Conservation (phyloP, 2,329 filamentous ascomycete species). For the Trichoderma koningii region DNA sequence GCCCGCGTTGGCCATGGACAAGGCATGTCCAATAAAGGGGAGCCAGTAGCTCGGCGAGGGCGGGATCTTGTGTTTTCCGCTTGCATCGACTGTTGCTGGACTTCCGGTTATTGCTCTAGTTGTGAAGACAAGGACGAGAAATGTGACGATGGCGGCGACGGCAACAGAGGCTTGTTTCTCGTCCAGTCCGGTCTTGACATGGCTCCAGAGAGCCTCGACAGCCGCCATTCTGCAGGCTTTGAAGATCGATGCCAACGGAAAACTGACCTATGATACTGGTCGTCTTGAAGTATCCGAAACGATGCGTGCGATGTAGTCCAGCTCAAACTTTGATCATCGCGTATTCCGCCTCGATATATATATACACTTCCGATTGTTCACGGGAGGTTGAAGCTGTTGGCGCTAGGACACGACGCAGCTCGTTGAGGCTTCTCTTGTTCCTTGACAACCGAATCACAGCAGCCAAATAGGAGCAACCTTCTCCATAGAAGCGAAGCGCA, state of each 20-base stretch:
- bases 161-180: slow-evolving; percentile 33
- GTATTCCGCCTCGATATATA: slow-evolving; percentile 14
- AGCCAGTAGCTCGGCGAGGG: slow-evolving; percentile 38
- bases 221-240: background rate
- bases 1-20: slow-evolving; percentile 37
- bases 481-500: slow-evolving; percentile 1
- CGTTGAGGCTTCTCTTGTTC: background rate
- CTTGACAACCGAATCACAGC: background rate
- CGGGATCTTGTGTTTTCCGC: slow-evolving; percentile 22
- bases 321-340: too few relatives aligned
- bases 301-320: background rate
- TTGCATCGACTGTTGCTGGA: background rate
- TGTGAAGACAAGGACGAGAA: slow-evolving; percentile 35
- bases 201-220: slow-evolving; percentile 10
- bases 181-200: slow-evolving; percentile 24
- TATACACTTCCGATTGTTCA: background rate
- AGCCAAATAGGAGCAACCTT: slow-evolving; percentile 1
- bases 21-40: slow-evolving; percentile 42
- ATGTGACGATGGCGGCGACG: slow-evolving; percentile 33
- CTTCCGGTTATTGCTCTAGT: slow-evolving; percentile 32
- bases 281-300: background rate
- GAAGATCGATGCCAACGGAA: background rate
- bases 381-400: background rate
- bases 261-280: background rate
- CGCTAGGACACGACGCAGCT: background rate